These are phyloP conservation scores for Claviceps arundinis DNA, from an alignment of 2,329 filamentous ascomycete species.

Conservation along the genomic window DNA sequence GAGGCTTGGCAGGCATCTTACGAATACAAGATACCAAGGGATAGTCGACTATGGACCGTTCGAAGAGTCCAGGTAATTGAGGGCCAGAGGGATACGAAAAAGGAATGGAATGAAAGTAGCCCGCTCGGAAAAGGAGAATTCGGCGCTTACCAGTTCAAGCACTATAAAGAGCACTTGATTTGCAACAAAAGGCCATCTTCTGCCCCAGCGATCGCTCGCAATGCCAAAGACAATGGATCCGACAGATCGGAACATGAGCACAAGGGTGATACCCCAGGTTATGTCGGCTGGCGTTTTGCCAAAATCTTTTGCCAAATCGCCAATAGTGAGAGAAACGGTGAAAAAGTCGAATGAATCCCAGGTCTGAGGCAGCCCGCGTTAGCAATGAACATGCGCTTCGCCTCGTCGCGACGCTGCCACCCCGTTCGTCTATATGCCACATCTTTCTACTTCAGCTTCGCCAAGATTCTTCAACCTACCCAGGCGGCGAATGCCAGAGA, in stretches of 20 bases:
- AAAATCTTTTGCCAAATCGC: constrained; percentile 39
- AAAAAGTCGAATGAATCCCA: constrained; percentile 58
- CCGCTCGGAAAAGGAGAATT: too few species aligned
- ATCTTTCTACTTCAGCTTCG: too few species aligned
- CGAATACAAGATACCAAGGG: too few species aligned
- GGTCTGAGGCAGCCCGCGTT: constrained; percentile 22
- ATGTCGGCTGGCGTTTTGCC: constrained; percentile 41
- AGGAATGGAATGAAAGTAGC: not conserved
- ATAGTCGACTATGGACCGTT: too few species aligned
- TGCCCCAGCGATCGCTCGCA: constrained; percentile 41
- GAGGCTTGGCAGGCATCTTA: not conserved
- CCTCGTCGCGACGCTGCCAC: too few species aligned
- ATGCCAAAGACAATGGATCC: constrained; percentile 42
- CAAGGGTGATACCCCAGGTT: constrained; percentile 51
- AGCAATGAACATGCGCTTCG: not conserved
- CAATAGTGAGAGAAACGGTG: constrained; percentile 47
- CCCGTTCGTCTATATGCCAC: too few species aligned
- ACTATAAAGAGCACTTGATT: constrained; percentile 63
- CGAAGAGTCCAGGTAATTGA: too few species aligned
- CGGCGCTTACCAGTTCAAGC: constrained; percentile 50
- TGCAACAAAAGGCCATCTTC: constrained; percentile 60
- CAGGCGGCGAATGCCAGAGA: constrained; percentile 41
- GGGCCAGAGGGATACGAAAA: not conserved
- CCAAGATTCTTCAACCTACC: constrained; percentile 22
- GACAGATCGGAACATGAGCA: constrained; percentile 46